Evolutionary conservation across 139 green algal species (phyloP), one percentile per base, ranked within the genome.

Genomic region (Tetradesmus obliquus): DNA sequence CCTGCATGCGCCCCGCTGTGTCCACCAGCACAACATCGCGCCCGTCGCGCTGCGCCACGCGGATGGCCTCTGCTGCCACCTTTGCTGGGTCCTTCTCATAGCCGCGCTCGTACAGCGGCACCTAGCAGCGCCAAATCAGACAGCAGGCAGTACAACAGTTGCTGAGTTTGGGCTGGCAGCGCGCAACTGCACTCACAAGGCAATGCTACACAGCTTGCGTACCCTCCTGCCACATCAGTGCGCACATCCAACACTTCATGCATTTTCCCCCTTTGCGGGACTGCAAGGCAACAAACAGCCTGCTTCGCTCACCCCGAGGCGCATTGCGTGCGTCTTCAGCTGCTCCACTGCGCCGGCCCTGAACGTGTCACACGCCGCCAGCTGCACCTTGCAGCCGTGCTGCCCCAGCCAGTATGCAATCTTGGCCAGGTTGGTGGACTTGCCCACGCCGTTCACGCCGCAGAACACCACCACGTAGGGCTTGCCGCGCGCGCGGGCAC

Each of bases 311-410:
- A 92, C 88, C 66, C 91, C 93, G 58, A 99, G 94, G 1, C 98
- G 94, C 3, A 93, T 92, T 88, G 96, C 98, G 93, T 99, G 98
- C 55, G 98, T 99, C 92, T 98, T 97, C 2, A 99, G 96, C 96
- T 99, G 98, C 95, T 99, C 98, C 91, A 99, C 98, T 0, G 98
- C 98, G n/a, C 98, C 98, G 1, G 92, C 95, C 3, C 98, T 92
- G 95, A 99, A 99, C 32, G 98, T 99, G 93, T 99, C 98, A 93
- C 98, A 99, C 1, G 98, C 98, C 0, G 98, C 98, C 79, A 99
- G 97, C 95, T 99, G 97, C 10, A 99, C 94, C 94, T 97, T 92
- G 45, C 85, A 86, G 55, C 90, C 86, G 79, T 98, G 95, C 92
- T 98, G 95, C 53, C 97, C 94, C 87, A 99, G 96, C 98, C 98